Evolutionary conservation across 2,329 filamentous ascomycete genomes (phyloP), one percentile per base, ranked within the genome.

Genomic region (Cladosporium sp.): DNA sequence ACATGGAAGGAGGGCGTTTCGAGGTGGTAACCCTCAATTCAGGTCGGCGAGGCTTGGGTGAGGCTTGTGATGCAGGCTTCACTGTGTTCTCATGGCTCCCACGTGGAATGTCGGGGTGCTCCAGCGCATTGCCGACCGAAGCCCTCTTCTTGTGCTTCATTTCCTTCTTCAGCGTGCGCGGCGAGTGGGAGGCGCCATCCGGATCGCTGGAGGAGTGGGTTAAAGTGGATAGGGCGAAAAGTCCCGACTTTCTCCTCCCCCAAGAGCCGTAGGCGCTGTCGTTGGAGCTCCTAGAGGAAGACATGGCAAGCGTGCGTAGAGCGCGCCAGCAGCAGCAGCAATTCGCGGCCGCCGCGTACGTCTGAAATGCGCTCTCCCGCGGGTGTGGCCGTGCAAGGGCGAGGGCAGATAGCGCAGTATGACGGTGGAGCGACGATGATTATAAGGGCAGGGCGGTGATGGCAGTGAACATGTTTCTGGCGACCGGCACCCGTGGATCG

Each of bases 1-100:
- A 85, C 25, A 85, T 75, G 3, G 84, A 85, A 19, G 67, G 60
- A n/a, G 76, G 72, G 11, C 81, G 76, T 62, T 64, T 66, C 37
- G 63, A 52, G 40, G 59, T 64, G 34, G 58, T 61, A 51, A 67
- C 61, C 59, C 63, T 68, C 51, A 73, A 55, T 19, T 67, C 66
- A 12, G 71, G 70, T 42, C 69, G 61, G 17, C 66, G 63, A 20
- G 65, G 60, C 51, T 59, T 60, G 12, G 66, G 64, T 39, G 67
- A 63, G 17, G 66, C 65, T 25, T 64, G 62, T 25, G 61, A 54
- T 2, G 65, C 45, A 22, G 60, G 55, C 47, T 63, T 60, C 45
- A 63, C 60, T 37, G 60, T 55, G 40, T 58, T 55, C 30, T 67
- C 59, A 43, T 65, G 59, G 34, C 61, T 60, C n/a, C 58, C 63